These are phyloP conservation scores for Cystobasidium tubakii DNA, from an alignment of 768 basidiomycete genomes.

Conservation along the genomic window DNA sequence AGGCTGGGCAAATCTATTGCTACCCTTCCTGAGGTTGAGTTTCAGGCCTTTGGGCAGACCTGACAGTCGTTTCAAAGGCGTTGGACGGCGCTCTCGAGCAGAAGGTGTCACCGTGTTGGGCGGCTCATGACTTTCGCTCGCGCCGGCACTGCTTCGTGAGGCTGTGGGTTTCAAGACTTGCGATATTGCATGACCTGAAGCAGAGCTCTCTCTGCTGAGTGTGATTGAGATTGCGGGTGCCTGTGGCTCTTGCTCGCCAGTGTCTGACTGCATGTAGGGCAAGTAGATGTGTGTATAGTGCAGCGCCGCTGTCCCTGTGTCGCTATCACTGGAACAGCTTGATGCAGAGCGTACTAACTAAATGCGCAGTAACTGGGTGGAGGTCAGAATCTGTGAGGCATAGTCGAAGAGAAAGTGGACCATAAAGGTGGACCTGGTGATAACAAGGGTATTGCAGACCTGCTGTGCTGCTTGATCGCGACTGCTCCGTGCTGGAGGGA, in stretches of 20 bases:
- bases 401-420: too few species aligned
- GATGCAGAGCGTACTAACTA: too few species aligned
- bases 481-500: too few species aligned
- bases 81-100: slow-evolving; percentile 9
- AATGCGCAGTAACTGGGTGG: too few species aligned
- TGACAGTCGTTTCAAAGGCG: not conserved
- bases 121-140: not conserved
- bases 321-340: too few species aligned
- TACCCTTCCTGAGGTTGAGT: slow-evolving; percentile 14
- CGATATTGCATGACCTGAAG: not conserved
- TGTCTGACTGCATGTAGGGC: not conserved
- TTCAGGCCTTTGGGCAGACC: slow-evolving; percentile 24
- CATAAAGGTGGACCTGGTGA: too few species aligned
- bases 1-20: not conserved
- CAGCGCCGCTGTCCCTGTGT: not conserved
- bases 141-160: not conserved
- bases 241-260: not conserved
- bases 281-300: not conserved
- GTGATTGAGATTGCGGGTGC: not conserved
- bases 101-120: not conserved
- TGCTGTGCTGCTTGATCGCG: too few species aligned
- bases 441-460: too few species aligned
- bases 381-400: too few species aligned
- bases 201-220: not conserved
- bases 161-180: not conserved